Evolutionary conservation across 768 basidiomycete genomes (phyloP), one percentile per base, ranked within the genome.

Genomic region (Pleurotus pulmonarius): DNA sequence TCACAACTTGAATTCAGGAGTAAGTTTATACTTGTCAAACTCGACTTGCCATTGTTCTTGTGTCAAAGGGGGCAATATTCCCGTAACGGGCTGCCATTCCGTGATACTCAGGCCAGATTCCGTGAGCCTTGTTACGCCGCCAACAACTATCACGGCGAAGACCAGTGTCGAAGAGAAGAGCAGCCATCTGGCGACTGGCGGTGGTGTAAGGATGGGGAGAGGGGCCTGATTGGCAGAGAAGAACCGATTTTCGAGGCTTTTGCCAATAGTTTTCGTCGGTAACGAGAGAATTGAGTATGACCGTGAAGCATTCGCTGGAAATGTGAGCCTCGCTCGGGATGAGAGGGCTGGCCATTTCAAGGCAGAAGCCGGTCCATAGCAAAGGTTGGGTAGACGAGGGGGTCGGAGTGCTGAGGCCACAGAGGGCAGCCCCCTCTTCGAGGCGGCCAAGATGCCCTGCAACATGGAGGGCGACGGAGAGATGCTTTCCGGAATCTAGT

Each of bases 81-180:
- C 97, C 22, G 92, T 88, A 54, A 98, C 85, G 11, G 96, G 94
- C 51, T 83, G 81, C 97, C 97, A 99, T 78, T 99, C 97, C 20
- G 94, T 97, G 69, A 99, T 99, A 68, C 93, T 95, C 58, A 99
- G 75, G 12, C 97, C 97, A 13, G 94, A 96, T 72, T 99, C 97
- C 1, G 97, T 99, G 58, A 99, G 82, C 43, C 97, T 88, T 2
- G 97, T 99, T 58, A 99, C 82, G 7, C 96, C 97, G 25, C 97
- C 97, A 4, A 99, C 91, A 53, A 98, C 88, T 63, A 98, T 86
- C 67, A 99, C 92, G 16, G 86, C 87, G 61, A 98, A 88, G 20
- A 96, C 93, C 29, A 99, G 75, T 4, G 83, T 83, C 0, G 94
- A 90, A 13, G 93, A 95, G 49, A 81, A 67, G 65, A 95, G 78